phyloP scores from a whole-genome alignment of 1,284 basidiomycete genomes.

The Anthracocystis panici-leucophaei region DNA sequence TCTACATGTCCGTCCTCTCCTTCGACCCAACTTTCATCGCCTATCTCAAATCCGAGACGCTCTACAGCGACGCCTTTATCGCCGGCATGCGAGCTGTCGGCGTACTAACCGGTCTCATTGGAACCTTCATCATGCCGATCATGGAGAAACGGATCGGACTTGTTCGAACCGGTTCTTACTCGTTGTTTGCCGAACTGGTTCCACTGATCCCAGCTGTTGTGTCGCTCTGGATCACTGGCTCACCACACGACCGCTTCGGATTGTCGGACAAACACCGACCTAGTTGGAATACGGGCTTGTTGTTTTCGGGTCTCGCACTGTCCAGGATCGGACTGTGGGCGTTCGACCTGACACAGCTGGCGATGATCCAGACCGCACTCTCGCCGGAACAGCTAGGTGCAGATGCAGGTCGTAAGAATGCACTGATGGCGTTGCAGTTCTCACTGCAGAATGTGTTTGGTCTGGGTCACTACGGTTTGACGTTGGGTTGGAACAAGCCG shows the following conservation, averaged over 20 bases:
- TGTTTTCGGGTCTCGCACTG: conserved; percentile 72
- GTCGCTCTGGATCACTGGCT: conserved; percentile 50
- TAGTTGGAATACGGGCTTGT: conserved; percentile 52
- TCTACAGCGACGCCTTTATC: conserved; percentile 72
- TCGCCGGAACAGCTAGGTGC: conserved; percentile 36
- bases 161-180: conserved; percentile 72
- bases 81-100: conserved; percentile 74
- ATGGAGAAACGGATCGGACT: conserved; percentile 72
- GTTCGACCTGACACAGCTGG: conserved; percentile 74
- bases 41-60: conserved; percentile 63
- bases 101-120: conserved; percentile 72
- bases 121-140: conserved; percentile 72
- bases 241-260: conserved; percentile 32
- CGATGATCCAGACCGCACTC: conserved; percentile 68
- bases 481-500: conserved; percentile 53
- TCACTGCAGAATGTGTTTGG: conserved; percentile 56
- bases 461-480: conserved; percentile 57
- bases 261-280: conserved; percentile 37
- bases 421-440: conserved; percentile 56
- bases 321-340: conserved; percentile 74
- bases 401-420: conserved; percentile 47
- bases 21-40: conserved; percentile 62
- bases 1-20: conserved; percentile 73
- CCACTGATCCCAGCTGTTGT: conserved; percentile 48
- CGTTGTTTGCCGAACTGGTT: conserved; percentile 46